Evolutionary conservation across 2,329 filamentous ascomycete genomes (phyloP).

Genomic region (Dactylella cylindrospora): DNA sequence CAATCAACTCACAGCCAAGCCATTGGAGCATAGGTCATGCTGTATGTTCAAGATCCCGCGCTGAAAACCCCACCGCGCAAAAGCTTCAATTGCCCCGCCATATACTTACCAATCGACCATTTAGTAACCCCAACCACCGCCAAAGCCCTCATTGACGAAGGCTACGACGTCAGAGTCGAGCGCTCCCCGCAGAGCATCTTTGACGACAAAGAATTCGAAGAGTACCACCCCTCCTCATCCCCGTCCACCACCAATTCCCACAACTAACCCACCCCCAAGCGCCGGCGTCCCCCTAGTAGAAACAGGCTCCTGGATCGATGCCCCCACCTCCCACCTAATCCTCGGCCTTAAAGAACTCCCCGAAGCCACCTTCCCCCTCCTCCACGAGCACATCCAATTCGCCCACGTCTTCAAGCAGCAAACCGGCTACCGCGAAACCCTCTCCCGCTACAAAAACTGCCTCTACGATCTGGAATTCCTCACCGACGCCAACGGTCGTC

Average conservation of each 20-base stretch:
- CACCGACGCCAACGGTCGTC: constrained; percentile 67
- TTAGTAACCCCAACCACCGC: constrained; percentile 59
- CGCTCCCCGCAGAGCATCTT: constrained; percentile 68
- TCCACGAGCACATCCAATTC: constrained; percentile 73
- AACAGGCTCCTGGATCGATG: constrained; percentile 68
- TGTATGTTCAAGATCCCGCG: constrained; percentile 49
- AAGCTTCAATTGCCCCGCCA: constrained; percentile 17
- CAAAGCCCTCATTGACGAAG: constrained; percentile 67
- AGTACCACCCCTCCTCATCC: constrained; percentile 47
- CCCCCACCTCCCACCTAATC: constrained; percentile 68
- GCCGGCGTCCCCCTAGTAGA: constrained; percentile 67
- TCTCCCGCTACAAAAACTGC: constrained; percentile 76
- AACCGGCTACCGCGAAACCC: constrained; percentile 73
- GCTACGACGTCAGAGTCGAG: constrained; percentile 70
- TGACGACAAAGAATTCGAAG: constrained; percentile 63
- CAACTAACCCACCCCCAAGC: constrained; percentile 20
- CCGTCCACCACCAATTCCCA: background rate
- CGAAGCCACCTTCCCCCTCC: constrained; percentile 69
- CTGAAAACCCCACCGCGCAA: background rate
- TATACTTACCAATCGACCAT: constrained; percentile 4
- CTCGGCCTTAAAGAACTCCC: constrained; percentile 77
- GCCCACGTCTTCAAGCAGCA: constrained; percentile 76
- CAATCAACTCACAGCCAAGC: constrained; percentile 51
- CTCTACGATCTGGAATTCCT: constrained; percentile 88
- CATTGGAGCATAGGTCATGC: constrained; percentile 54